These are phyloP conservation scores for Ascochyta viciae-villosae DNA, from an alignment of 2,329 filamentous ascomycete genomes.

Conservation along the genomic window DNA sequence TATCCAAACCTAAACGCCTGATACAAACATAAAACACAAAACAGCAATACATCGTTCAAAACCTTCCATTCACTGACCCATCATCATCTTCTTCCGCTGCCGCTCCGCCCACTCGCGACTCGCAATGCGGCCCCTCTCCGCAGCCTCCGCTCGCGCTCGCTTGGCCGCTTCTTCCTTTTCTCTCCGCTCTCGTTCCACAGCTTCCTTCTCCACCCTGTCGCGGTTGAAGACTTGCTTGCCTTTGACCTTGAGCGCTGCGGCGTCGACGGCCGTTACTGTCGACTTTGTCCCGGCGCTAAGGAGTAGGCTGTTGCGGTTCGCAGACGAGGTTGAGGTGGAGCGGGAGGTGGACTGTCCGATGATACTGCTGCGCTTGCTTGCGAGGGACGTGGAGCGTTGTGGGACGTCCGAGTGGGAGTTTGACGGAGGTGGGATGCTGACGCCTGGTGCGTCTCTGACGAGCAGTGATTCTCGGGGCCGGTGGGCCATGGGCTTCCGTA, in stretches of 20 bases:
- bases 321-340: slow-evolving; percentile 31
- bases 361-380: slow-evolving; percentile 34
- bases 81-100: slow-evolving; percentile 49
- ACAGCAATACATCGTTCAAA: no score
- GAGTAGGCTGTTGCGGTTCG: slow-evolving; percentile 36
- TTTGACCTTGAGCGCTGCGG: slow-evolving; percentile 45
- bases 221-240: slow-evolving; percentile 57
- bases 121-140: slow-evolving; percentile 53
- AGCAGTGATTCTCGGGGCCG: slow-evolving; percentile 19
- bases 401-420: background rate
- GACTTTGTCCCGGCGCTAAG: slow-evolving; percentile 28
- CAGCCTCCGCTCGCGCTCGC: slow-evolving; percentile 54
- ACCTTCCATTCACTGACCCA: slow-evolving; percentile 15
- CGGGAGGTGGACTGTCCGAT: slow-evolving; percentile 22
- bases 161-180: slow-evolving; percentile 59
- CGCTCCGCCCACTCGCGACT: slow-evolving; percentile 59
- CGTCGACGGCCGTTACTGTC: slow-evolving; percentile 41
- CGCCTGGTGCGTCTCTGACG: slow-evolving; percentile 20
- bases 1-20: slow-evolving; percentile 11
- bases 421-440: slow-evolving; percentile 23
- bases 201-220: slow-evolving; percentile 51
- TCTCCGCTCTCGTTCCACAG: slow-evolving; percentile 49
- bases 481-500: slow-evolving; percentile 56
- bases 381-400: slow-evolving; percentile 26
- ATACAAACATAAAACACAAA: background rate